Conservation (phyloP, 768 basidiomycete species). For the Kwoniella europaea region DNA sequence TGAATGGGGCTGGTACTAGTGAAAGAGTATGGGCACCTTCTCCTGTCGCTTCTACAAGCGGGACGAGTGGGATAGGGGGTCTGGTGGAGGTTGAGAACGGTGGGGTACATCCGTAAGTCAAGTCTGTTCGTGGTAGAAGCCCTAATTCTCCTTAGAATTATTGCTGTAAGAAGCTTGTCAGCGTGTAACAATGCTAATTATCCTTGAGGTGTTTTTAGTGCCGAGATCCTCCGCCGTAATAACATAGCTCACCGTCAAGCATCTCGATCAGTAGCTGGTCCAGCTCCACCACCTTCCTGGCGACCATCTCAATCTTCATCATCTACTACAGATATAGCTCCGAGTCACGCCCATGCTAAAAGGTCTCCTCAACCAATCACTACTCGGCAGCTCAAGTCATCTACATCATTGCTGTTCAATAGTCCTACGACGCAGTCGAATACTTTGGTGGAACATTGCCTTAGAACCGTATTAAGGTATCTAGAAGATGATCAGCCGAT, state of each 20-base stretch:
- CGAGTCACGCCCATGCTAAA: no score
- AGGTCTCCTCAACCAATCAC: background rate
- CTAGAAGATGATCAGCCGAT: constrained; percentile 30
- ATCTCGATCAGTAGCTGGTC: constrained; percentile 37
- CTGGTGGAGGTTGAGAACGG: constrained; percentile 31
- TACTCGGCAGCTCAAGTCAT: background rate
- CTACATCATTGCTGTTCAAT: background rate
- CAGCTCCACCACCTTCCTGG: constrained; percentile 47
- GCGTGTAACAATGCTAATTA: no score
- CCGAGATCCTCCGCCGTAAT: constrained; percentile 35
- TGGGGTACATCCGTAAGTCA: constrained; percentile 44
- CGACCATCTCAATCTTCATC: background rate
- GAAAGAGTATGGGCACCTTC: constrained; percentile 28
- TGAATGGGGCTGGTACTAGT: constrained; percentile 3
- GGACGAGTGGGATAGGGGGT: constrained; percentile 7
- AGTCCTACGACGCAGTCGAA: background rate
- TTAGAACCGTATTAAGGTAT: constrained; percentile 31
- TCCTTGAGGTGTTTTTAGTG: no score
- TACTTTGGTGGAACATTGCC: constrained; percentile 36
- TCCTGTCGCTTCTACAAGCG: background rate
- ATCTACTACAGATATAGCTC: no score
- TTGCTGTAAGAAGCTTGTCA: no score
- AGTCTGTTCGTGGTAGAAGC: no score
- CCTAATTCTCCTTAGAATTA: no score
- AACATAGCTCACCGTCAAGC: constrained; percentile 31